Conservation (phyloP, 2,329 filamentous ascomycete genomes). For the Aspergillus hortae region DNA sequence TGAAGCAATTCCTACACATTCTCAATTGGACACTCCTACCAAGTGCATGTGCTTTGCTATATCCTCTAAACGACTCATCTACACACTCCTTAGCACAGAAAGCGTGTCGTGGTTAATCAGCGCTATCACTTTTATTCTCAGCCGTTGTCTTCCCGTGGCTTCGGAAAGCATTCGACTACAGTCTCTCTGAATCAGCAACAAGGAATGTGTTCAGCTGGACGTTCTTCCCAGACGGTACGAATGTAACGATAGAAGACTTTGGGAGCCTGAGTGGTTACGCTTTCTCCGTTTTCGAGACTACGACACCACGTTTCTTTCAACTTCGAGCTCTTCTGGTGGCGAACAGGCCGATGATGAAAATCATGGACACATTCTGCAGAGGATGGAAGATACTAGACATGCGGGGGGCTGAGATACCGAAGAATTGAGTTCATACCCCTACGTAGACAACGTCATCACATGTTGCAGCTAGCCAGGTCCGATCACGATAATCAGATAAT, state of each 20-base stretch:
- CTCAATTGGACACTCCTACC: too few species aligned
- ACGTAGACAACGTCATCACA: too few species aligned
- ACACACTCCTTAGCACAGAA: too few species aligned
- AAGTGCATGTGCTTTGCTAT: too few species aligned
- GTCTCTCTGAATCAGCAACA: background rate
- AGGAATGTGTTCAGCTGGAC: background rate
- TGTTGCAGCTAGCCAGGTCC: too few species aligned
- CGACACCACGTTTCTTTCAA: background rate
- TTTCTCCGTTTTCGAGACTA: background rate
- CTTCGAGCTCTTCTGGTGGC: background rate
- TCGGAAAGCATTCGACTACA: background rate
- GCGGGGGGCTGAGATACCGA: too few species aligned
- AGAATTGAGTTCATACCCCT: background rate
- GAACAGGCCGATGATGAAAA: background rate
- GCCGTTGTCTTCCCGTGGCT: background rate
- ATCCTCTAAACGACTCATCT: too few species aligned
- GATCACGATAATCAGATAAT: background rate
- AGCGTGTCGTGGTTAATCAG: too few species aligned
- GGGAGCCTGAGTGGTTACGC: slow-evolving; percentile 1
- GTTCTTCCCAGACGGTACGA: background rate
- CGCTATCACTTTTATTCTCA: background rate
- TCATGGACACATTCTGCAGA: background rate
- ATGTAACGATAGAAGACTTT: background rate
- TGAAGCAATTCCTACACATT: too few species aligned
- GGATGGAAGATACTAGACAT: background rate